Evolutionary conservation across 495 filamentous ascomycete species (phyloP).

Genomic region (Beverwykella pulmonaria): DNA sequence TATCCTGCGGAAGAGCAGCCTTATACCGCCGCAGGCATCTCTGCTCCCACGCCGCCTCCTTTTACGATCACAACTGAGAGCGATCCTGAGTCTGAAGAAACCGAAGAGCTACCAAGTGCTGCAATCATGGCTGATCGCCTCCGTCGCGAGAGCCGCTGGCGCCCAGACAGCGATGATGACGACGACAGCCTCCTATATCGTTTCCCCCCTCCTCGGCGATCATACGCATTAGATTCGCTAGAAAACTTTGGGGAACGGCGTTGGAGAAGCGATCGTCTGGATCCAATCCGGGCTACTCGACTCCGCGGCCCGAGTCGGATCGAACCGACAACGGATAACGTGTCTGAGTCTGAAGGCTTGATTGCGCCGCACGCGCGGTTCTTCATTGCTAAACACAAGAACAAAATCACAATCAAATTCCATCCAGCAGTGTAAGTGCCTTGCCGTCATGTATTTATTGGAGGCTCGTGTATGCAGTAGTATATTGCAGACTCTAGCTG

Average conservation of each 20-base stretch:
- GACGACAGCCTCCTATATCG: slow-evolving; percentile 25
- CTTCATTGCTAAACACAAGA: slow-evolving; percentile 77
- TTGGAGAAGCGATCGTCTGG: slow-evolving; percentile 3
- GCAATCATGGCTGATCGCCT: slow-evolving; percentile 43
- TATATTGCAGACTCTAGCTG: not conserved
- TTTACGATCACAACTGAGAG: slow-evolving; percentile 59
- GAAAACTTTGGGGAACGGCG: slow-evolving; percentile 2
- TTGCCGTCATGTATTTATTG: not conserved
- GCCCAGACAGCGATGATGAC: slow-evolving; percentile 40
- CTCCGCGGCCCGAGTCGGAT: slow-evolving; percentile 32
- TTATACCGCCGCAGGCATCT: slow-evolving; percentile 21
- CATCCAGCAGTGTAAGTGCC: slow-evolving; percentile 78
- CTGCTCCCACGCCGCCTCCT: slow-evolving; percentile 35
- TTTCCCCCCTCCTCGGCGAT: slow-evolving; percentile 3
- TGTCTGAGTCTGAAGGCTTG: slow-evolving; percentile 13
- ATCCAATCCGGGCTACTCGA: slow-evolving; percentile 26
- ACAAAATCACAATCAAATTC: slow-evolving; percentile 83
- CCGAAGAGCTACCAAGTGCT: slow-evolving; percentile 45
- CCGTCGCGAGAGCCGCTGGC: slow-evolving; percentile 39
- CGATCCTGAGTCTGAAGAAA: slow-evolving; percentile 51
- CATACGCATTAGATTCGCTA: not conserved
- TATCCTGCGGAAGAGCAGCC: slow-evolving; percentile 25
- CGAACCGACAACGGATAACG: slow-evolving; percentile 39
- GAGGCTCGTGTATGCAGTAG: not conserved
- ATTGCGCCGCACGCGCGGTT: slow-evolving; percentile 74